Evolutionary conservation across 139 green algal species (phyloP).

Genomic region (Coelastrella sp.): DNA sequence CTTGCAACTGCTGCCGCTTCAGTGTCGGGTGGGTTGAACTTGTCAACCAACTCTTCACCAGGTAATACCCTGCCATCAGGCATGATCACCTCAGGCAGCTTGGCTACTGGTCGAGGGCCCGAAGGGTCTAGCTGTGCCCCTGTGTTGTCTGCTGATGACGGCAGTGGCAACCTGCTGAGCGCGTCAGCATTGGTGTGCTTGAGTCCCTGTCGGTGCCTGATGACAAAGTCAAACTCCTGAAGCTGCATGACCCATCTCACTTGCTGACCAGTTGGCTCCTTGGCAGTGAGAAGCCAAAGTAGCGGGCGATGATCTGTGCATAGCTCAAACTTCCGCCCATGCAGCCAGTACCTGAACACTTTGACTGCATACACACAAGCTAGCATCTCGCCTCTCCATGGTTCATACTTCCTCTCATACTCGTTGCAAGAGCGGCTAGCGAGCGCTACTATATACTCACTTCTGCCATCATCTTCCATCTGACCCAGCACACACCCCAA

Average conservation of each 20-base stretch:
- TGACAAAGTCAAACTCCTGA: conserved; percentile 44
- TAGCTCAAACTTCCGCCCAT: conserved; percentile 35
- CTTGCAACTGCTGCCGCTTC: background rate
- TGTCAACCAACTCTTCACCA: background rate
- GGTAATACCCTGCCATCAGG: conserved; percentile 6
- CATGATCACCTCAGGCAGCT: background rate
- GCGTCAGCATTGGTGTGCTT: conserved; percentile 42
- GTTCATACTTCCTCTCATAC: conserved; percentile 46
- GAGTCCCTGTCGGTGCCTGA: background rate
- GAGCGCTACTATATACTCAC: conserved; percentile 54
- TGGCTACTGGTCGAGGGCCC: background rate
- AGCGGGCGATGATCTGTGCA: conserved; percentile 49
- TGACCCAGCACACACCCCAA: conserved; percentile 57
- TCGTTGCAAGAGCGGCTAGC: conserved; percentile 28
- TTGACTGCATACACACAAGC: conserved; percentile 39
- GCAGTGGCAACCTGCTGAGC: conserved; percentile 16
- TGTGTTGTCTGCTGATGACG: background rate
- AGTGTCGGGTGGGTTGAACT: background rate
- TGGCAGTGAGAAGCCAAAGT: conserved; percentile 27
- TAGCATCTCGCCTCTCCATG: conserved; percentile 38
- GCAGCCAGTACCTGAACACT: conserved; percentile 40
- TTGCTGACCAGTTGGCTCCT: conserved; percentile 21
- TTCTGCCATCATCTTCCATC: conserved; percentile 39
- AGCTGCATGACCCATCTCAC: conserved; percentile 43
- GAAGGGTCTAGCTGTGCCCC: background rate